Evolutionary conservation across 495 filamentous ascomycete genomes (phyloP).

Genomic region (Neurospora sp.): DNA sequence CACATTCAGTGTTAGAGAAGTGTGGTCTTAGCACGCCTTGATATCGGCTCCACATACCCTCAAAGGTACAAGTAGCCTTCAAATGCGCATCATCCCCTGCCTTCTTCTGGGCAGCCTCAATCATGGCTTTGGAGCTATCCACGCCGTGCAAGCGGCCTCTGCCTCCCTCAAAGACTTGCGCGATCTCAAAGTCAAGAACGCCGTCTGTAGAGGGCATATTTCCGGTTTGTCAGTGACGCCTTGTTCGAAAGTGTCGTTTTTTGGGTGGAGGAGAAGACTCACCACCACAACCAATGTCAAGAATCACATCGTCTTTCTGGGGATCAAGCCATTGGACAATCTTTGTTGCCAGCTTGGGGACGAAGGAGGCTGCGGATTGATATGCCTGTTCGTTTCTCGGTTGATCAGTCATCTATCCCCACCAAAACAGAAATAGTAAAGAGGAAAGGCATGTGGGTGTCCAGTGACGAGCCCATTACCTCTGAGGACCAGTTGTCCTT

Average conservation of each 20-base stretch:
- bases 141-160: conserved; percentile 47
- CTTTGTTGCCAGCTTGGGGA: conserved; percentile 55
- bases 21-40: not conserved
- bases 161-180: conserved; percentile 26
- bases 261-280: conserved; percentile 3
- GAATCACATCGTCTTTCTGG: conserved; percentile 48
- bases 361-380: conserved; percentile 57
- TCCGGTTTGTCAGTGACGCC: not conserved
- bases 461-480: conserved; percentile 21
- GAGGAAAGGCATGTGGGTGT: not conserved
- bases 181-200: conserved; percentile 49
- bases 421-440: not conserved
- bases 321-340: conserved; percentile 56
- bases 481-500: conserved; percentile 52
- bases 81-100: conserved; percentile 5
- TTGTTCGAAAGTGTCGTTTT: not conserved
- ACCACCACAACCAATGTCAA: conserved; percentile 70
- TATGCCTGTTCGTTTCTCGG: conserved; percentile 38
- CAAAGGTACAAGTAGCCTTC: conserved; percentile 29
- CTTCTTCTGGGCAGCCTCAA: conserved; percentile 39
- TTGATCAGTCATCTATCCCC: not conserved
- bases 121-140: conserved; percentile 58
- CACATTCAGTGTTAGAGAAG: not conserved
- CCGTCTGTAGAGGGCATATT: conserved; percentile 37
- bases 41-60: conserved; percentile 26